These are phyloP conservation scores for Fusarium sp. DNA, from an alignment of 2,329 filamentous ascomycete genomes.

Conservation along the genomic window DNA sequence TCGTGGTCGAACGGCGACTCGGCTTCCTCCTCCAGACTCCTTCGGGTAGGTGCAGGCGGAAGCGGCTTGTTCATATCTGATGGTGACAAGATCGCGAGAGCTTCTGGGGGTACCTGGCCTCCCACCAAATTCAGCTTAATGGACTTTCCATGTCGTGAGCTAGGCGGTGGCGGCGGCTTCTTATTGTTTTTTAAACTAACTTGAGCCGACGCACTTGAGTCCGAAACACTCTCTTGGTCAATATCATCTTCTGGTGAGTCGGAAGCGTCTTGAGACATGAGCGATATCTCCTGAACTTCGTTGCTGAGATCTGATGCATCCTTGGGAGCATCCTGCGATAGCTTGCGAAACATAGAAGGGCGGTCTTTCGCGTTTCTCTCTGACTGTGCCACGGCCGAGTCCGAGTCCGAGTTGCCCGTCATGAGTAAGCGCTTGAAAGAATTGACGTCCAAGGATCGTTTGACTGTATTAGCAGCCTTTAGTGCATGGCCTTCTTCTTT, in stretches of 20 bases:
- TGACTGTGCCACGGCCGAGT: constrained; percentile 9
- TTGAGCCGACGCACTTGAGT: constrained; percentile 45
- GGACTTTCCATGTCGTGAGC: constrained; percentile 80
- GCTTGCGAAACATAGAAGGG: constrained; percentile 29
- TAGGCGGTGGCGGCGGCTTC: constrained; percentile 76
- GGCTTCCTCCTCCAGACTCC: constrained; percentile 58
- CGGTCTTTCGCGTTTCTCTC: constrained; percentile 22
- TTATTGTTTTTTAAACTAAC: constrained; percentile 58
- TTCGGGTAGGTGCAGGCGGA: constrained; percentile 63
- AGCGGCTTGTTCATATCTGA: constrained; percentile 63
- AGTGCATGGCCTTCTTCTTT: constrained; percentile 48
- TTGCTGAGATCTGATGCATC: constrained; percentile 14
- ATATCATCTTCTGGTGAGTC: constrained; percentile 41
- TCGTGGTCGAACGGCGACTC: constrained; percentile 67
- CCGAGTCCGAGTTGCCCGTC: constrained; percentile 69
- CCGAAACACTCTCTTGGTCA: constrained; percentile 40
- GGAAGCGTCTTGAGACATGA: constrained; percentile 37
- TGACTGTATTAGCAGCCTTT: constrained; percentile 49
- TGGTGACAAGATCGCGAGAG: constrained; percentile 31
- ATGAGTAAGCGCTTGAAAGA: constrained; percentile 81
- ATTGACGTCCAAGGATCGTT: constrained; percentile 75
- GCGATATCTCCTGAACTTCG: constrained; percentile 35
- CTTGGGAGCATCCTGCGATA: constrained; percentile 31
- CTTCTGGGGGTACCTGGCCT: constrained; percentile 42
- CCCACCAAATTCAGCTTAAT: constrained; percentile 64